Evolutionary conservation across 2,329 filamentous ascomycete species (phyloP), one percentile per base, ranked within the genome.

Genomic region (Aspergillus tanneri): DNA sequence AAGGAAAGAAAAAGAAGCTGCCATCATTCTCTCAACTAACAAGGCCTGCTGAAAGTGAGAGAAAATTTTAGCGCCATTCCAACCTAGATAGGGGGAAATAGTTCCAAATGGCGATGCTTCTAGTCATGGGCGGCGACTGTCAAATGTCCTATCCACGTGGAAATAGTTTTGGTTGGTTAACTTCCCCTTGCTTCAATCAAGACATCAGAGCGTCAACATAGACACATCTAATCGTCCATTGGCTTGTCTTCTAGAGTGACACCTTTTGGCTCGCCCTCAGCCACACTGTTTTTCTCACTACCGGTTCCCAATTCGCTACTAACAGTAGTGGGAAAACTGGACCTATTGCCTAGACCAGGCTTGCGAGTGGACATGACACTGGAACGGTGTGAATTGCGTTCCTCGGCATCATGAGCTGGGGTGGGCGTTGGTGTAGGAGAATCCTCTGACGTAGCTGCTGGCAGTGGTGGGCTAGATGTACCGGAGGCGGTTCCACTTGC

Each of bases 211-310:
- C 23, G 23, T 22, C 22, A 11, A 38, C 22, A 19, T 38, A 14
- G 19, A 18, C 41, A 12, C 41, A 32, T 34, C 24, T 16, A 43
- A 28, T 88, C 85, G 70, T 89, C 85, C 84, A 90, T 88, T n/a
- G 86, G 84, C 69, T 81, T 84, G 66, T 90, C 87, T 61, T 83
- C 82, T 61, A 90, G 74, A 57, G 83, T 85, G 34, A 90, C 85
- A 5, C 84, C 68, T 37, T 72, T 68, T 50, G 67, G 66, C 54
- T 73, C 70, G 49, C 65, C 67, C 32, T 68, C 68, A 14, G 60
- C 66, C 38, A 71, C 40, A 54, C 67, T 69, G 50, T 63, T 68
- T 27, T 64, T 58, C 48, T 66, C 66, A 53, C 67, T 66, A 34
- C 59, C 62, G 2, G 59, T 54, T 11, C 59, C 62, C n/a, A 53